phyloP scores from a whole-genome alignment of 2,329 filamentous ascomycete genomes.

The Penicillium digitatum region DNA sequence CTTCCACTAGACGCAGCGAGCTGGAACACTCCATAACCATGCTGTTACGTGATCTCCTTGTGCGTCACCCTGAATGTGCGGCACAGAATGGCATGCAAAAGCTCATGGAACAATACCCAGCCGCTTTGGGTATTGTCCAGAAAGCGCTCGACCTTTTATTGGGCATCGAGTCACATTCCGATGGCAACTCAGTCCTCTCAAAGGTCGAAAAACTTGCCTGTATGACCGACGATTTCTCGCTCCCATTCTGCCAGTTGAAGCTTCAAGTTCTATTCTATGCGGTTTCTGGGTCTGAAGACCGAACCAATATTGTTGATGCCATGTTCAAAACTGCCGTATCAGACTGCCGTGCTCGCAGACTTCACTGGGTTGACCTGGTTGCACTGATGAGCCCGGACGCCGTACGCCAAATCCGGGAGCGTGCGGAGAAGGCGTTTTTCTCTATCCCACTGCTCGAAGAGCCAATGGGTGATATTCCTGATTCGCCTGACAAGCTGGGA shows the following conservation, averaged over 20 bases:
- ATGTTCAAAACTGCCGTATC: constrained; percentile 41
- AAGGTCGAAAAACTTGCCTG: constrained; percentile 36
- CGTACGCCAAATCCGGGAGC: constrained; percentile 40
- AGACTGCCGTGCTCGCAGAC: constrained; percentile 32
- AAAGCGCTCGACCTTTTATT: constrained; percentile 35
- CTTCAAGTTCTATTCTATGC: constrained; percentile 40
- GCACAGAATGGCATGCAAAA: constrained; percentile 30
- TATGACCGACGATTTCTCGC: constrained; percentile 41
- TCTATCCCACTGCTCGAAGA: constrained; percentile 34
- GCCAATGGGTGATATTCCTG: constrained; percentile 9
- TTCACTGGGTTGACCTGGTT: constrained; percentile 41
- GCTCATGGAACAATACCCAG: constrained; percentile 27
- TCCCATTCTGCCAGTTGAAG: constrained; percentile 43
- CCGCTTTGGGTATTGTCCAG: constrained; percentile 27
- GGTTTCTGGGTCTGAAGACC: constrained; percentile 26
- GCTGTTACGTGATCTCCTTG: constrained; percentile 34
- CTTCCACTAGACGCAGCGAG: constrained; percentile 8
- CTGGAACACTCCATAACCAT: constrained; percentile 25
- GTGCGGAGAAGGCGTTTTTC: constrained; percentile 41
- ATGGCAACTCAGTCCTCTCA: constrained; percentile 20
- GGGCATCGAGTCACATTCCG: constrained; percentile 22
- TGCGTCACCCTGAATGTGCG: constrained; percentile 30
- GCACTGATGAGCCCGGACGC: constrained; percentile 38
- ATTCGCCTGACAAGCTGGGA: constrained; percentile 10
- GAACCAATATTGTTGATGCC: constrained; percentile 35